Conservation (phyloP, 1,284 basidiomycete species). For the Porogramme epimiltina region DNA sequence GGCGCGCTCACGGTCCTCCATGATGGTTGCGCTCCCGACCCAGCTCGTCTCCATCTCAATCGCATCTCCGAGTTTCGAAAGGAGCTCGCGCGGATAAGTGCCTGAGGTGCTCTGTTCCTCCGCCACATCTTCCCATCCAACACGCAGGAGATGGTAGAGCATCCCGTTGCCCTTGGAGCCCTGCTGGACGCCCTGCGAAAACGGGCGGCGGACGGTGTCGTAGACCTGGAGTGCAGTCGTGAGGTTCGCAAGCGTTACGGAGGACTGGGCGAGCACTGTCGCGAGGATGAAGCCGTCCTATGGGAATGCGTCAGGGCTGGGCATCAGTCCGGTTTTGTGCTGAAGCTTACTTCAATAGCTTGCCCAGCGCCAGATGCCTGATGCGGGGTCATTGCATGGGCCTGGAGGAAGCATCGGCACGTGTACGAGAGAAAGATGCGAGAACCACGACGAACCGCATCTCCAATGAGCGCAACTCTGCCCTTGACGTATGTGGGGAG, state of each 20-base stretch:
- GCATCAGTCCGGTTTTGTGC: neutral
- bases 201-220: slow-evolving; percentile 12
- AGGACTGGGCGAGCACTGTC: slow-evolving; percentile 1
- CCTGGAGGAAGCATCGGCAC: neutral
- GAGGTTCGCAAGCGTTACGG: neutral
- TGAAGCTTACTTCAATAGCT: slow-evolving; percentile 35
- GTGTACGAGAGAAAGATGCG: neutral
- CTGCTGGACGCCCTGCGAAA: slow-evolving; percentile 12
- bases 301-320: neutral
- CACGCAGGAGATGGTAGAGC: neutral
- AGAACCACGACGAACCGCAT: neutral
- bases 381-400: slow-evolving; percentile 32
- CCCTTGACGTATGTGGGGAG: slow-evolving; percentile 27
- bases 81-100: neutral
- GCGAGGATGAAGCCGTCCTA: slow-evolving; percentile 15
- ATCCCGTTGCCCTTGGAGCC: slow-evolving; percentile 2
- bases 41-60: slow-evolving; percentile 2
- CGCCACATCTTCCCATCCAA: neutral
- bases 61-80: neutral
- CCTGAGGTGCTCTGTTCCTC: slow-evolving; percentile 8
- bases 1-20: neutral
- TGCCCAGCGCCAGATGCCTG: slow-evolving; percentile 42
- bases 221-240: slow-evolving; percentile 9
- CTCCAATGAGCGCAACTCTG: slow-evolving; percentile 27
- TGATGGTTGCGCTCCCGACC: neutral